These are phyloP conservation scores for Alternaria incomplexa DNA, from an alignment of 2,329 filamentous ascomycete genomes.

Conservation along the genomic window DNA sequence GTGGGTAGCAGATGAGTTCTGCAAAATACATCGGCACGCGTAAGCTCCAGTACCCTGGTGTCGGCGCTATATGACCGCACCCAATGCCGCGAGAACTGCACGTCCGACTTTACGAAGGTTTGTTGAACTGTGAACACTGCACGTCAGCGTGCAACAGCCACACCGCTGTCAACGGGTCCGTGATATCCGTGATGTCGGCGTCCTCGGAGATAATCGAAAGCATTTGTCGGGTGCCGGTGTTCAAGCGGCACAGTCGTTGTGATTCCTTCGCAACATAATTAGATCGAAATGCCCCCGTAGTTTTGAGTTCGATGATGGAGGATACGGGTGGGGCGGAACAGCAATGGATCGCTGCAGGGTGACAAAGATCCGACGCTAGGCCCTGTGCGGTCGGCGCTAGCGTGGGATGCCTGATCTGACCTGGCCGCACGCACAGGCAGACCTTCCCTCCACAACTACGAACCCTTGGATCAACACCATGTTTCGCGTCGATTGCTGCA, in stretches of 20 bases:
- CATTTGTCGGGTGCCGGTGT: not conserved
- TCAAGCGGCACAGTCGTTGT: not conserved
- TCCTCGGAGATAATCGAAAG: not conserved
- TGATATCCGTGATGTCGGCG: not conserved
- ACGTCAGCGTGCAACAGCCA: not conserved
- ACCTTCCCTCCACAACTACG: not conserved
- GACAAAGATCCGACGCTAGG: not conserved
- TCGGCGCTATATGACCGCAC: not conserved
- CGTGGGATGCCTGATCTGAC: not conserved
- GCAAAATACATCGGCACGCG: not conserved
- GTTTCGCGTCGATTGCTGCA: not conserved
- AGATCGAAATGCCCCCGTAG: not conserved
- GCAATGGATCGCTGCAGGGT: constrained; percentile 4
- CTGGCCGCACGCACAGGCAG: not conserved
- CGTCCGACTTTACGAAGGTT: not conserved
- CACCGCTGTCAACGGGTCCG: not conserved
- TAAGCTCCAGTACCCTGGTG: not conserved
- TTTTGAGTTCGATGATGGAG: not conserved
- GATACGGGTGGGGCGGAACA: not conserved
- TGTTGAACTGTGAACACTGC: not conserved
- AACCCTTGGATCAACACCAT: not conserved
- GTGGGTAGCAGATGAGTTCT: not conserved
- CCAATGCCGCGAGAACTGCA: not conserved
- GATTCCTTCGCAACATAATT: not conserved
- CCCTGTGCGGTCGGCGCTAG: not conserved